Conservation (phyloP, 139 green algal genomes). For the Chlorella sorokiniana region DNA sequence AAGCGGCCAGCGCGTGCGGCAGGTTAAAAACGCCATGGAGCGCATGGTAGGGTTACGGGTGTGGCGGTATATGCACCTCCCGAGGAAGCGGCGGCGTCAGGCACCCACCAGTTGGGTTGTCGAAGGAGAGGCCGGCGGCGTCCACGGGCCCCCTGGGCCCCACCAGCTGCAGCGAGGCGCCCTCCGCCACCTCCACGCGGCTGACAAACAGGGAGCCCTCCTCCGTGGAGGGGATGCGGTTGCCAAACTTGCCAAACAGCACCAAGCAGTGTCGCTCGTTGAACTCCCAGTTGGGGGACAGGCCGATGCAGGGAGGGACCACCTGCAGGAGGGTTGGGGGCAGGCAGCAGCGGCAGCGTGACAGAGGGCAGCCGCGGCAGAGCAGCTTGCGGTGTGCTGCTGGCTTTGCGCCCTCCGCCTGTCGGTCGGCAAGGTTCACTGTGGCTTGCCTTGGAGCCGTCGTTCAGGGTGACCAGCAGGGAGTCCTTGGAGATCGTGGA, state of each 20-base stretch:
- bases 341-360: no score
- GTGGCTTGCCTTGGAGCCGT: background rate
- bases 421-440: no score
- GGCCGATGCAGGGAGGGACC: constrained; percentile 4
- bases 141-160: background rate
- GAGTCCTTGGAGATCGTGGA: background rate
- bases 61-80: background rate
- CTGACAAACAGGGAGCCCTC: background rate
- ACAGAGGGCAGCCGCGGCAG: no score
- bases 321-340: no score
- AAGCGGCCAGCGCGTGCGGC: no score
- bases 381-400: no score
- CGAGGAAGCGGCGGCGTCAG: background rate
- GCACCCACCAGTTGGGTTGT: background rate
- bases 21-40: no score
- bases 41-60: no score
- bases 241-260: constrained; percentile 24
- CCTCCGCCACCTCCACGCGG: background rate
- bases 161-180: constrained; percentile 6
- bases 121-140: background rate
- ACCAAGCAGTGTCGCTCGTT: constrained; percentile 20
- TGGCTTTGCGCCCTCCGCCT: no score
- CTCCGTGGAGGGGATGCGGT: constrained; percentile 3
- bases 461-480: background rate
- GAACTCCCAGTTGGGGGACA: constrained; percentile 9